phyloP scores from a whole-genome alignment of 2,329 filamentous ascomycete species.

The Penicillium griseofulvum region DNA sequence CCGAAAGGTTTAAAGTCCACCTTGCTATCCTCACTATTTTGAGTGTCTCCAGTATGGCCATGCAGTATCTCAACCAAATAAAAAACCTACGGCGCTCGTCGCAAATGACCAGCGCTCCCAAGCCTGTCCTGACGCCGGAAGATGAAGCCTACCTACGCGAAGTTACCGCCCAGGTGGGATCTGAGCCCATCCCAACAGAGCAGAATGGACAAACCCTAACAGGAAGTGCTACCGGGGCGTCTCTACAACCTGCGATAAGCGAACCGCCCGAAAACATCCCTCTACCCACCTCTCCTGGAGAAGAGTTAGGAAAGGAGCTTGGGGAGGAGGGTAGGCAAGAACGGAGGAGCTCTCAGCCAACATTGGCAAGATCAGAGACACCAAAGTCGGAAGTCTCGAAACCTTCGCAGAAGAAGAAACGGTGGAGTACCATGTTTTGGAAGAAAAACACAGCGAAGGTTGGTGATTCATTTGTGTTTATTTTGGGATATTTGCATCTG shows the following conservation, averaged over 20 bases:
- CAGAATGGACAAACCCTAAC: slow-evolving; percentile 2
- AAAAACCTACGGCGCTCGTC: slow-evolving; percentile 39
- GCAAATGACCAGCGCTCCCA: slow-evolving; percentile 31
- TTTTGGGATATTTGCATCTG: not conserved
- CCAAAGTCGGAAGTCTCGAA: slow-evolving; percentile 18
- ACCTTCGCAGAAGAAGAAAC: slow-evolving; percentile 31
- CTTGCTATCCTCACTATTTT: not conserved
- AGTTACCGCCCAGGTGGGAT: slow-evolving; percentile 47
- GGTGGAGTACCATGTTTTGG: slow-evolving; percentile 42
- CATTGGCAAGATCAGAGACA: slow-evolving; percentile 16
- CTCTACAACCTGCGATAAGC: slow-evolving; percentile 28
- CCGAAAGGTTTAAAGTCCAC: not conserved
- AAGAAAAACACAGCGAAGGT: slow-evolving; percentile 39
- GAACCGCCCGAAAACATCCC: slow-evolving; percentile 50
- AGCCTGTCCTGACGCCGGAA: slow-evolving; percentile 57
- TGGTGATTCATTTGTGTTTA: not conserved
- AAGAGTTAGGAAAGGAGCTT: slow-evolving; percentile 38
- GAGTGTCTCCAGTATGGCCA: slow-evolving; percentile 16
- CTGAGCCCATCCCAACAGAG: slow-evolving; percentile 2
- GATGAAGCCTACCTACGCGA: slow-evolving; percentile 58
- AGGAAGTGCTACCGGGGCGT: not conserved
- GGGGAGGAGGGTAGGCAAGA: slow-evolving; percentile 36
- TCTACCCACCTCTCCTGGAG: slow-evolving; percentile 50
- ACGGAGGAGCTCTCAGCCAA: slow-evolving; percentile 22
- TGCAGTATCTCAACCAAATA: slow-evolving; percentile 47